Conservation (phyloP, 179 eudicot species). For the Pouteria campechiana region DNA sequence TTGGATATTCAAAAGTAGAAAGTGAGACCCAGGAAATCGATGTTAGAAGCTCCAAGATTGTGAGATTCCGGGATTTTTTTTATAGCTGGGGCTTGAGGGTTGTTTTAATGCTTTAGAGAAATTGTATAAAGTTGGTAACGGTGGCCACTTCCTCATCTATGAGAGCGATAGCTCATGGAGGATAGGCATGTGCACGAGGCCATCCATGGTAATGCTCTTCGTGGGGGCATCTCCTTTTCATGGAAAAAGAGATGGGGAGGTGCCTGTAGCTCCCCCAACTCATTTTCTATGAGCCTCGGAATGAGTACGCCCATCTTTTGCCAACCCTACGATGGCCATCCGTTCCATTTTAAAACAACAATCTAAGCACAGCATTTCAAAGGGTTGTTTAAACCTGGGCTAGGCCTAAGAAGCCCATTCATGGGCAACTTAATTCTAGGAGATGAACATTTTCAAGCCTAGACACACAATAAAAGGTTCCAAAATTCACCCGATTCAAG, state of each 20-base stretch:
- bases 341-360: constrained; percentile 1
- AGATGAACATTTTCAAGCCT: too few species aligned
- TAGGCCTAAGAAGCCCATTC: too few species aligned
- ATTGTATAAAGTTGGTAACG: background rate
- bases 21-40: too few species aligned
- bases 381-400: too few species aligned
- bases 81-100: background rate
- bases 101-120: background rate
- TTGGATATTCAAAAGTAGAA: too few species aligned
- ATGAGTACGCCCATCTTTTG: constrained; percentile 10
- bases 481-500: too few species aligned
- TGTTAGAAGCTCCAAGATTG: too few species aligned
- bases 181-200: constrained; percentile 49
- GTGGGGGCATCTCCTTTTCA: constrained; percentile 43
- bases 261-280: constrained; percentile 26
- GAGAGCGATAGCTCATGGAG: constrained; percentile 5
- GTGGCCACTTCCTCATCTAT: background rate
- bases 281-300: constrained; percentile 14
- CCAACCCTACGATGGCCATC: constrained; percentile 4
- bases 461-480: too few species aligned
- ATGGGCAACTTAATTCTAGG: too few species aligned
- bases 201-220: constrained; percentile 36
- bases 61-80: too few species aligned
- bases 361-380: background rate
- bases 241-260: constrained; percentile 17